These are phyloP conservation scores for Termitomyces sp. DNA, from an alignment of 768 basidiomycete species.

Conservation along the genomic window DNA sequence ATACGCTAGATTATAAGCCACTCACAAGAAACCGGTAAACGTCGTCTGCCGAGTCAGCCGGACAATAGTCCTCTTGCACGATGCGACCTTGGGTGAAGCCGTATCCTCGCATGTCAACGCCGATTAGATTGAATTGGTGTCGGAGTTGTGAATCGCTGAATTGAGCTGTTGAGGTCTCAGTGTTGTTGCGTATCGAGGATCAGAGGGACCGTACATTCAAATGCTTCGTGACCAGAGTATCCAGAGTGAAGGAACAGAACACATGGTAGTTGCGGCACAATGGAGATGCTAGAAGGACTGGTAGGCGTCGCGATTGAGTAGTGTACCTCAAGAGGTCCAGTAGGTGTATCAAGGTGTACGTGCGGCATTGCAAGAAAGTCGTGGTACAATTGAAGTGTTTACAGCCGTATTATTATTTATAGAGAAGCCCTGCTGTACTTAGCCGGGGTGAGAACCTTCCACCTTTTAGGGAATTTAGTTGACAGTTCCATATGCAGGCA, in stretches of 20 bases:
- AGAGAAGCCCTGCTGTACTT: neutral
- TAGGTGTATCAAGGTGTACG: conserved; percentile 10
- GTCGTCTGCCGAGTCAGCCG: conserved; percentile 21
- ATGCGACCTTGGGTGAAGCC: conserved; percentile 19
- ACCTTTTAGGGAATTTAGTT: neutral
- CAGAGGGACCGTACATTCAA: conserved; percentile 11
- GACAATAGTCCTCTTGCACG: conserved; percentile 11
- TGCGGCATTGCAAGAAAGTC: conserved; percentile 11
- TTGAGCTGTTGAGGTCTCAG: conserved; percentile 12
- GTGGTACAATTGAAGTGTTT: neutral
- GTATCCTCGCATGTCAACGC: conserved; percentile 20
- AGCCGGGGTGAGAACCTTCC: neutral
- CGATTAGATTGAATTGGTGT: conserved; percentile 22
- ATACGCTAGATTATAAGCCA: neutral
- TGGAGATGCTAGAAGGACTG: conserved; percentile 10
- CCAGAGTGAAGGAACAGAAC: conserved; percentile 18
- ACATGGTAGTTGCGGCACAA: conserved; percentile 13
- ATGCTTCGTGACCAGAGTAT: conserved; percentile 15
- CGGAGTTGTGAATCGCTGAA: conserved; percentile 20
- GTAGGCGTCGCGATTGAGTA: conserved; percentile 17
- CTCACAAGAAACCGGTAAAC: conserved; percentile 22
- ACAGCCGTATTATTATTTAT: neutral
- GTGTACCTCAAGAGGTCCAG: conserved; percentile 13
- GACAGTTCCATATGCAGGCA: conserved; percentile 1
- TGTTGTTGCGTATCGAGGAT: neutral